A percentile compares a stretch with the other conserved stretches of the same genome.
These are phyloP conservation scores for Debaryomyces udenii DNA, from an alignment of 1,139 yeast species.

Conservation along the genomic window DNA sequence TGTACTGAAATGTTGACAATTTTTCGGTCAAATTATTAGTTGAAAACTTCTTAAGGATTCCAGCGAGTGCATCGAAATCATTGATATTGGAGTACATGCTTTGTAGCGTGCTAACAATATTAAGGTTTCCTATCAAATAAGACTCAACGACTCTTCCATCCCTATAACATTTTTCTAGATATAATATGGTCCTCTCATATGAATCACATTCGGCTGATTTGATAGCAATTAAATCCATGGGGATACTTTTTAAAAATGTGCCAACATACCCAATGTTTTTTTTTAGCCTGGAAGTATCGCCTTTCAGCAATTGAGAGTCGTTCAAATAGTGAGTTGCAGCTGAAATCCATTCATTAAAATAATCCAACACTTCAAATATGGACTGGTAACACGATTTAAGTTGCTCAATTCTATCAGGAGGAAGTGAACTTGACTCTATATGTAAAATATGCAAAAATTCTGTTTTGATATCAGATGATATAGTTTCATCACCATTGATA, in stretches of 20 bases:
- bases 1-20: constrained; percentile 77
- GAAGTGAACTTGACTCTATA: constrained; percentile 32
- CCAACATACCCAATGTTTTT: constrained; percentile 43
- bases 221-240: constrained; percentile 71
- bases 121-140: constrained; percentile 32
- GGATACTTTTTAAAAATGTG: constrained; percentile 54
- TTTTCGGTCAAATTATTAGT: constrained; percentile 71
- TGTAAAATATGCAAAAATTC: constrained; percentile 67
- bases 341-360: constrained; percentile 75
- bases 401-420: constrained; percentile 58
- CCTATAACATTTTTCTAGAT: constrained; percentile 76
- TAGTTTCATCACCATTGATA: constrained; percentile 49
- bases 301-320: constrained; percentile 23
- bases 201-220: constrained; percentile 84
- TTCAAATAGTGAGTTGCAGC: constrained; percentile 36
- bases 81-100: constrained; percentile 83
- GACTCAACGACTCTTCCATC: constrained; percentile 38
- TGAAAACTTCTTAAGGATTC: constrained; percentile 75
- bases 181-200: constrained; percentile 86
- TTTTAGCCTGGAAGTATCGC: constrained; percentile 24
- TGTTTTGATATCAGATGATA: constrained; percentile 47
- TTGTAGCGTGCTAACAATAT: constrained; percentile 60
- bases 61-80: constrained; percentile 90
- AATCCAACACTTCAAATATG: constrained; percentile 79
- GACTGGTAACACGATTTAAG: constrained; percentile 68